Evolutionary conservation across 495 filamentous ascomycete species (phyloP).

Genomic region (Hypoxylon perforatum): DNA sequence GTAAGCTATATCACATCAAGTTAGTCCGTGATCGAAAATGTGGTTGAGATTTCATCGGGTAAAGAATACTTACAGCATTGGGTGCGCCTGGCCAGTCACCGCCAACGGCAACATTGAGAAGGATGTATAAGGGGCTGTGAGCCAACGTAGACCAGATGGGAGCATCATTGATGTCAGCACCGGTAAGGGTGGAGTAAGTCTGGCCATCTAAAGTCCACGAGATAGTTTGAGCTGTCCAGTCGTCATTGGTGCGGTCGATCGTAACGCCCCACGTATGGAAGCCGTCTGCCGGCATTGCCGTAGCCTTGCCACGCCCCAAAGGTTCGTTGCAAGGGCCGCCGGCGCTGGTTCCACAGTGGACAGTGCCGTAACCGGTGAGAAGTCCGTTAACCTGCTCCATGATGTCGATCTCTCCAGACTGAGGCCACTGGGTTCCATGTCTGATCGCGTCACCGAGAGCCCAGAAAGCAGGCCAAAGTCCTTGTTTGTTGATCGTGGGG

Average conservation of each 20-base stretch:
- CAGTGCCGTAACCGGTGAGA: constrained; percentile 57
- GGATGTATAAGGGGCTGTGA: constrained; percentile 57
- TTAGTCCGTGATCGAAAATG: constrained; percentile 6
- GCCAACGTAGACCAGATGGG: constrained; percentile 58
- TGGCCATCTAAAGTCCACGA: constrained; percentile 58
- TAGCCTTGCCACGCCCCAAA: constrained; percentile 44
- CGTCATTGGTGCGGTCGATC: constrained; percentile 54
- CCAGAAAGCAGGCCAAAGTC: constrained; percentile 68
- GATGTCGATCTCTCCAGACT: constrained; percentile 64
- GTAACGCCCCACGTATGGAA: constrained; percentile 61
- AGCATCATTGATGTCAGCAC: constrained; percentile 54
- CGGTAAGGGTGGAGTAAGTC: constrained; percentile 52
- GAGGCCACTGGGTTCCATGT: constrained; percentile 61
- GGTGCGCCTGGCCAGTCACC: constrained; percentile 55
- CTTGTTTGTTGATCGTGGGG: constrained; percentile 49
- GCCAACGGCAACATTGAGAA: constrained; percentile 63
- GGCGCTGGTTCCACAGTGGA: constrained; percentile 56
- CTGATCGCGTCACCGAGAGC: constrained; percentile 61
- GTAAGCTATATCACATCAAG: constrained; percentile 40
- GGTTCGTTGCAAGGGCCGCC: constrained; percentile 63
- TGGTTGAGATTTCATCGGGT: constrained; percentile 31
- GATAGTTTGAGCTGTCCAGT: constrained; percentile 58
- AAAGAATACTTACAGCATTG: constrained; percentile 44
- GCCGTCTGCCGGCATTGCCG: constrained; percentile 47
- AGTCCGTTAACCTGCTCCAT: constrained; percentile 63